Conservation (phyloP, 208 protist genomes). For the Acanthamoeba healyi region DNA sequence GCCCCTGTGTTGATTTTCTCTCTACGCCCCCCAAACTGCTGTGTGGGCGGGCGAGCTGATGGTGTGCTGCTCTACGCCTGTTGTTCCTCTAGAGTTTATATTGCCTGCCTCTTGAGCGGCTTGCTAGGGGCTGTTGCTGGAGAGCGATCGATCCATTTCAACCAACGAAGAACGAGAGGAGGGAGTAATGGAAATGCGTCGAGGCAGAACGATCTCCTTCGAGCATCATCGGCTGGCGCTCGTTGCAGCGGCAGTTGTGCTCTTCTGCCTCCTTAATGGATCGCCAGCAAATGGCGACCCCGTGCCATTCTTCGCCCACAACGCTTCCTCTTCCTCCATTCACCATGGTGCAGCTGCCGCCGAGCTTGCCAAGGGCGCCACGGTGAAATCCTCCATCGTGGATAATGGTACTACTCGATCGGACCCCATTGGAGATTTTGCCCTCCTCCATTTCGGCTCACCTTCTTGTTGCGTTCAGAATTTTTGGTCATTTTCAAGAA, state of each 20-base stretch:
- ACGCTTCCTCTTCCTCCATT: neutral
- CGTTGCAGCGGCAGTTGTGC: neutral
- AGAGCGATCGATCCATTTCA: slow-evolving; percentile 12
- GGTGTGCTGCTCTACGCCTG: no score
- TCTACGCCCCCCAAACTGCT: no score
- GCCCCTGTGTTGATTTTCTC: no score
- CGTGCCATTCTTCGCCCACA: neutral
- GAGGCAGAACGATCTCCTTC: no score
- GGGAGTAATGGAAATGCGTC: no score
- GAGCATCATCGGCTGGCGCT: neutral
- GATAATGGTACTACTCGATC: neutral
- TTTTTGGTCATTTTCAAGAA: slow-evolving; percentile 69
- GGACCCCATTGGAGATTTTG: no score
- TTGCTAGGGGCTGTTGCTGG: no score
- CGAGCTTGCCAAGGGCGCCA: neutral
- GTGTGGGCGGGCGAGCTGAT: no score
- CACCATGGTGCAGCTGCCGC: neutral
- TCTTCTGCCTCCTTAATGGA: neutral
- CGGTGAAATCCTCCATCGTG: slow-evolving; percentile 3
- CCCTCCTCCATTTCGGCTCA: no score
- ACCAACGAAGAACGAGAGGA: no score
- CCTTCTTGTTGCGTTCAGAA: neutral
- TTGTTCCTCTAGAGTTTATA: no score
- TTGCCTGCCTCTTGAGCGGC: no score
- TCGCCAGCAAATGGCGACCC: neutral